Conservation (phyloP, 2,329 filamentous ascomycete genomes). For the Claviceps paspali region DNA sequence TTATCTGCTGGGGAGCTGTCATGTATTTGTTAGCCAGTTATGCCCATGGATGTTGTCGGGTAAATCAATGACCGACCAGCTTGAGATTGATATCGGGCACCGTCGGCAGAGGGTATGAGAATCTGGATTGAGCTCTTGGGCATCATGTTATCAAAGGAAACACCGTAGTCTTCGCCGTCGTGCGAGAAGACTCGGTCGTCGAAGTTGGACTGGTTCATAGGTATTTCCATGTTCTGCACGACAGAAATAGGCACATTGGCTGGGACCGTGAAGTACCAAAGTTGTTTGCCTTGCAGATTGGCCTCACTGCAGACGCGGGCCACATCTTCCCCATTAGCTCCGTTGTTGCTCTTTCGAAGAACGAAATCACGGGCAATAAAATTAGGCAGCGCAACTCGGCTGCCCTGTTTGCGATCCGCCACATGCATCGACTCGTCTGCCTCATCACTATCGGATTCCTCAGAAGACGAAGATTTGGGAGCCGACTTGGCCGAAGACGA, state of each 20-base stretch:
- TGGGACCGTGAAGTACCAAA: constrained; percentile 70
- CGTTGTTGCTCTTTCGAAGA: constrained; percentile 30
- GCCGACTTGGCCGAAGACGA: constrained; percentile 3
- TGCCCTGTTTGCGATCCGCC: constrained; percentile 15
- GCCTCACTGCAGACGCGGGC: constrained; percentile 41
- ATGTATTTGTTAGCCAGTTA: constrained; percentile 4
- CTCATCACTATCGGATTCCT: constrained; percentile 14
- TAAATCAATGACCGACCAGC: constrained; percentile 26
- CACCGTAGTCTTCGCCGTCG: constrained; percentile 46
- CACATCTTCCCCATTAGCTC: constrained; percentile 28
- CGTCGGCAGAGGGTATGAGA: constrained; percentile 41
- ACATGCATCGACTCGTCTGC: constrained; percentile 26
- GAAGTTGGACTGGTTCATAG: constrained; percentile 36
- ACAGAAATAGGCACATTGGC: constrained; percentile 52
- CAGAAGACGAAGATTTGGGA: constrained; percentile 5
- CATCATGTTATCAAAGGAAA: constrained; percentile 36
- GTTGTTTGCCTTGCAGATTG: constrained; percentile 52
- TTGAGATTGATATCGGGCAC: constrained; percentile 35
- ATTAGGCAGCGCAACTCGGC: constrained; percentile 25
- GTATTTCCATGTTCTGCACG: constrained; percentile 48
- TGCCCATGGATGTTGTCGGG: constrained; percentile 5
- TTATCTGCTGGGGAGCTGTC: constrained; percentile 26
- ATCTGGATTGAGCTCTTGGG: constrained; percentile 39
- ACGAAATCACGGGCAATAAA: constrained; percentile 37
- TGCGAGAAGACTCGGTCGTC: constrained; percentile 44